phyloP scores from a whole-genome alignment of 1,139 yeast species.

The Tardiomyces blankii region DNA sequence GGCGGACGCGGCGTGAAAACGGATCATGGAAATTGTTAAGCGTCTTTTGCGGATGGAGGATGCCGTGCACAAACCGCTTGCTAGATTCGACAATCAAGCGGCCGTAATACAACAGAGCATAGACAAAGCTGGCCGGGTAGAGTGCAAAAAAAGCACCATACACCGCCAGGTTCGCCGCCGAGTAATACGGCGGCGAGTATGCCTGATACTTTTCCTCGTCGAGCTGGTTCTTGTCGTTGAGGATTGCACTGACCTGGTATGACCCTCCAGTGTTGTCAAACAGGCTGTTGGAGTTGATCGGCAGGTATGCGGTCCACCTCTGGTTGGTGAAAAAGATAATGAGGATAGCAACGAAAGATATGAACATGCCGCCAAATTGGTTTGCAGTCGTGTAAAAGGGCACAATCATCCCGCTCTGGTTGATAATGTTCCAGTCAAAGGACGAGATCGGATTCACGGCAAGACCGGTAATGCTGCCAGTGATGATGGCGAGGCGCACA shows the following conservation, averaged over 20 bases:
- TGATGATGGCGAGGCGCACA: constrained; percentile 39
- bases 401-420: constrained; percentile 21
- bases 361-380: constrained; percentile 32
- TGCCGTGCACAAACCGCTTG: constrained; percentile 4
- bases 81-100: constrained; percentile 3
- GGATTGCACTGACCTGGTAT: constrained; percentile 33
- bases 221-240: constrained; percentile 28
- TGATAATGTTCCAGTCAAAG: constrained; percentile 39
- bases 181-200: constrained; percentile 43
- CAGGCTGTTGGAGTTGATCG: constrained; percentile 38
- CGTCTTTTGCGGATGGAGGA: constrained; percentile 13
- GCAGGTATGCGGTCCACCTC: constrained; percentile 40
- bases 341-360: constrained; percentile 31
- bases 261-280: constrained; percentile 37
- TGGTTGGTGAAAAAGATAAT: constrained; percentile 40
- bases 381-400: constrained; percentile 35
- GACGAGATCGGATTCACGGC: constrained; percentile 39
- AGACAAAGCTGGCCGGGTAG: constrained; percentile 46
- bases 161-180: constrained; percentile 44
- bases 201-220: constrained; percentile 21
- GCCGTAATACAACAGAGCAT: constrained; percentile 19
- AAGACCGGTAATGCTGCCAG: constrained; percentile 40
- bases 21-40: constrained; percentile 37
- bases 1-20: constrained; percentile 44
- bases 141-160: constrained; percentile 49